phyloP scores from a whole-genome alignment of 768 basidiomycete genomes.

The Macrocybe gigantea region DNA sequence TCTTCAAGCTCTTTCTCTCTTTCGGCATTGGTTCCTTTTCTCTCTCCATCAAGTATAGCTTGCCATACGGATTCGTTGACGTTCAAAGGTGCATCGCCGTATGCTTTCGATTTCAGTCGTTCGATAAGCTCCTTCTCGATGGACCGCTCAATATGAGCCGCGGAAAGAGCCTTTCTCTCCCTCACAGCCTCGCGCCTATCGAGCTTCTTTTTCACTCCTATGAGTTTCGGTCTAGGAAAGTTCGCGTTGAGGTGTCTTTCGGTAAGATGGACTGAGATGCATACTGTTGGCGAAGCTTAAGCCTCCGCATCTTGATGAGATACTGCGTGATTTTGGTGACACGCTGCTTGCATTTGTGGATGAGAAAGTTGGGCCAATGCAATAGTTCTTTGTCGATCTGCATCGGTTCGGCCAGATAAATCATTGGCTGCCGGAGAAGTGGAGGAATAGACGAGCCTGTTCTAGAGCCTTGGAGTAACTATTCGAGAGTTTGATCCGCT shows the following conservation, averaged over 20 bases:
- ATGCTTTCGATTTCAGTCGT: conserved; percentile 92
- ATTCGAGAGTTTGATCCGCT: conserved; percentile 85
- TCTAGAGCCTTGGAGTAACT: conserved; percentile 94
- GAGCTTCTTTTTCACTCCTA: conserved; percentile 96
- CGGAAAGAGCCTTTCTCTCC: conserved; percentile 93
- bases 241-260: background rate
- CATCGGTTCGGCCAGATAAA: background rate
- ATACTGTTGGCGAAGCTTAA: conserved; percentile 83
- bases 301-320: conserved; percentile 94
- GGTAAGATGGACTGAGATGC: conserved; percentile 19
- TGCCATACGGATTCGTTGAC: conserved; percentile 98
- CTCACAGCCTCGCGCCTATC: conserved; percentile 89
- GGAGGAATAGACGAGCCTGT: conserved; percentile 50
- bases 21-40: conserved; percentile 46
- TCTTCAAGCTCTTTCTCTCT: conserved; percentile 44
- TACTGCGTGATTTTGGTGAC: conserved; percentile 99
- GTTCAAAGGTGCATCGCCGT: conserved; percentile 95
- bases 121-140: conserved; percentile 97
- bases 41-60: conserved; percentile 82
- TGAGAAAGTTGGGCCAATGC: conserved; percentile 97
- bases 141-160: conserved; percentile 89
- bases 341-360: conserved; percentile 99
- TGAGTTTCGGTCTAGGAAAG: conserved; percentile 70
- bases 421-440: background rate
- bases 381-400: conserved; percentile 93